Evolutionary conservation across 2,329 filamentous ascomycete genomes (phyloP), one percentile per base, ranked within the genome.

Genomic region (Thermomyces lanuginosus): DNA sequence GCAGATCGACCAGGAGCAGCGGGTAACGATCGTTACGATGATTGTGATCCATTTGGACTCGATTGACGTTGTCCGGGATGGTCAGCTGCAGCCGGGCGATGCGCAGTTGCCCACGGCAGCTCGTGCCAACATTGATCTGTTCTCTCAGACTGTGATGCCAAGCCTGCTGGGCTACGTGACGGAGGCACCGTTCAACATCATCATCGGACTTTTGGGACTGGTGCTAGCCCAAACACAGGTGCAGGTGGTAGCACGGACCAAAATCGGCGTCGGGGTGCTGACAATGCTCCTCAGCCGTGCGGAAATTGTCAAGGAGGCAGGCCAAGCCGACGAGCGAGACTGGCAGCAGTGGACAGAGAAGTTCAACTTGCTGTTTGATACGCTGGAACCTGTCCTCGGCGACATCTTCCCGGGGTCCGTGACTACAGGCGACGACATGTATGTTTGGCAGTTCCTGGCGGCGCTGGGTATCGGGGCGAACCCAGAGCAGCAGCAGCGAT

Each of bases 361-460:
- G 5, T 95, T 92, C 57, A 82, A 83, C 41, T 66, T 69, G 14
- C 69, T 98, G 33, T 98, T 98, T 55, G 81, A 89, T 49, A 67
- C 70, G 5, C 63, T 95, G 10, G 86, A 95, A 51, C 80, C 80
- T 2, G 74, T 76, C 5, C 66, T 95, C 24, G 76, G 77, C 8
- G 69, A 77, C 41, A 75, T 93, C 36, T 98, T 98, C 69, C 84
- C 86, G 0, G 80, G 78, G 11, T 77, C 77, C n/a, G 80, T 92
- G 44, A 83, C 81, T 37, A 75, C 80, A 5, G 79, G 80, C 26
- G 83, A 93, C 39, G 89, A 98, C 45, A 76, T 92, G 45, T 92
- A 95, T 46, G 82, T 95, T 20, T 98, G 89, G 89, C 86, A 95
- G 55, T 91, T 95, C 51, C 66, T 98, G 37, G 89, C 89, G 6